A percentile compares a stretch with the other conserved stretches of the same genome.
Evolutionary conservation across 352 stramenopile genomes (phyloP).

Genomic region (Phytophthora cactorum): DNA sequence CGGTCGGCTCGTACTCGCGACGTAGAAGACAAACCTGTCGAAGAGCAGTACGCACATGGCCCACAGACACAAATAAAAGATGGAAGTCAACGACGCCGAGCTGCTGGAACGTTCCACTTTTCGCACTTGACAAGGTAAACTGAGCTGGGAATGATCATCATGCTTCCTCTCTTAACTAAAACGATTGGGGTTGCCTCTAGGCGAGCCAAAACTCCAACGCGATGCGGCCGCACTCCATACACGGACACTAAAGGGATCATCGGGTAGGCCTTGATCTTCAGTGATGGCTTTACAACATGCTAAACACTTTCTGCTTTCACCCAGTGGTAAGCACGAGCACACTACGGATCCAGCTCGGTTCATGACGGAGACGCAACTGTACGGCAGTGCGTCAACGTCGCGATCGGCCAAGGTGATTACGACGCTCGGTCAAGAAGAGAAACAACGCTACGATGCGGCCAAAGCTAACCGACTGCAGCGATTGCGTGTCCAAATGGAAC

Average conservation of each 20-base stretch:
- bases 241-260: slow-evolving; percentile 46
- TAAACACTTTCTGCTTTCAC: not conserved
- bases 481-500: slow-evolving; percentile 45
- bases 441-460: slow-evolving; percentile 42
- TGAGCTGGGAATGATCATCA: not conserved
- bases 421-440: slow-evolving; percentile 59
- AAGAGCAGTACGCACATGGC: not conserved
- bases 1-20: not conserved
- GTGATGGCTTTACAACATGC: not conserved
- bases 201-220: slow-evolving; percentile 44
- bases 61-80: not conserved
- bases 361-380: slow-evolving; percentile 50
- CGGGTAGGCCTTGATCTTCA: slow-evolving; percentile 12
- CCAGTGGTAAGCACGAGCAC: slow-evolving; percentile 21
- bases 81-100: slow-evolving; percentile 18
- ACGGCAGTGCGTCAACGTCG: slow-evolving; percentile 36
- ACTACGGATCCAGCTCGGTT: slow-evolving; percentile 22
- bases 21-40: slow-evolving; percentile 4
- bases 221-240: slow-evolving; percentile 44
- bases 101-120: slow-evolving; percentile 48
- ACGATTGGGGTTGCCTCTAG: slow-evolving; percentile 19
- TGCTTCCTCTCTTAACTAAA: slow-evolving; percentile 1
- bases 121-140: slow-evolving; percentile 48
- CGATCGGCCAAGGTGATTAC: slow-evolving; percentile 10
- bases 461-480: slow-evolving; percentile 49